Conservation (phyloP, 768 basidiomycete genomes). For the Kwoniella mangroviensis region DNA sequence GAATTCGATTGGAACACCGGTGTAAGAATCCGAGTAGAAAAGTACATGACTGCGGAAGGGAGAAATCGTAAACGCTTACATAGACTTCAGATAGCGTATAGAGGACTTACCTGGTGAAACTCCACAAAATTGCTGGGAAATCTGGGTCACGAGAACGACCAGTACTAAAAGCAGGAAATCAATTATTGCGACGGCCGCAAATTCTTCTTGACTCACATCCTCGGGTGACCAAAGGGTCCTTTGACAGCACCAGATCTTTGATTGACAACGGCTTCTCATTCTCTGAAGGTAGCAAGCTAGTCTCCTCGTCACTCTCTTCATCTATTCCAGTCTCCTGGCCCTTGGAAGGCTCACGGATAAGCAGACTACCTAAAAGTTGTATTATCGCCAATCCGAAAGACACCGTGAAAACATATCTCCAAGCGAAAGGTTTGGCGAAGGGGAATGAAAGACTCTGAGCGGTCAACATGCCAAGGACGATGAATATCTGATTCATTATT, state of each 20-base stretch:
- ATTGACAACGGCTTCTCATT: conserved; percentile 31
- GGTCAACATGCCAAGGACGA: conserved; percentile 51
- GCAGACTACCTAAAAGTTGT: conserved; percentile 44
- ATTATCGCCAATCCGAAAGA: conserved; percentile 35
- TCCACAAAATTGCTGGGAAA: conserved; percentile 50
- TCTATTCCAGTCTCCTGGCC: not conserved
- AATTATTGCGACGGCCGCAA: not conserved
- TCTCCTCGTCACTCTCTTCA: conserved; percentile 26
- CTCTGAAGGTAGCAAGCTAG: conserved; percentile 22
- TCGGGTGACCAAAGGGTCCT: conserved; percentile 28
- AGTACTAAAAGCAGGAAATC: conserved; percentile 30
- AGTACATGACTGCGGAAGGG: conserved; percentile 72
- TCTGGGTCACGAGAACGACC: conserved; percentile 45
- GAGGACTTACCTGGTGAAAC: conserved; percentile 41
- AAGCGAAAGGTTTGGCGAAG: conserved; percentile 37
- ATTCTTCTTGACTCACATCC: conserved; percentile 31
- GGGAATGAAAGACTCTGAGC: conserved; percentile 49
- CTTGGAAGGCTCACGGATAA: conserved; percentile 21
- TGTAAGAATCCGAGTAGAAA: conserved; percentile 84
- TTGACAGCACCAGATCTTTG: conserved; percentile 32
- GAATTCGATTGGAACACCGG: conserved; percentile 74
- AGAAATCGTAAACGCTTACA: not conserved
- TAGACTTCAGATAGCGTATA: not conserved
- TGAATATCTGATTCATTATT: conserved; percentile 52
- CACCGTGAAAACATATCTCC: conserved; percentile 49